A percentile compares a stretch with the other conserved stretches of the same genome.
phyloP scores from a whole-genome alignment of 495 filamentous ascomycete genomes.

The Penicillium manginii region DNA sequence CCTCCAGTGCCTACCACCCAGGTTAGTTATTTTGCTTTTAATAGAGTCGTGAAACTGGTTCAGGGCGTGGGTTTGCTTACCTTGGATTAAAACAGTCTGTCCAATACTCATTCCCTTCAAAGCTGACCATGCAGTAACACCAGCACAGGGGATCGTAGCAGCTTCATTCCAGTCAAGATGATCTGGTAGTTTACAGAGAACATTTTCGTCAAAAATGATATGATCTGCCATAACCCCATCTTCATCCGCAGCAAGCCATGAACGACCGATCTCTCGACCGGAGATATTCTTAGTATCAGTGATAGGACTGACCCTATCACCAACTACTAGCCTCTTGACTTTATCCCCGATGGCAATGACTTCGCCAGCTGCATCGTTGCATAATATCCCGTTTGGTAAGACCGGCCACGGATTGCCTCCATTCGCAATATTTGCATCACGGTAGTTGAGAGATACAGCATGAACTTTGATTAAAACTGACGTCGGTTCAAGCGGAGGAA shows the following conservation, averaged over 20 bases:
- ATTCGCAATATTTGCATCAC: slow-evolving; percentile 44
- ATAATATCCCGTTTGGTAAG: slow-evolving; percentile 32
- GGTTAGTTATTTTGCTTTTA: neutral
- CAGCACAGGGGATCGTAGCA: slow-evolving; percentile 39
- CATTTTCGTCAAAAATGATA: slow-evolving; percentile 37
- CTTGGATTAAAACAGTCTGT: slow-evolving; percentile 45
- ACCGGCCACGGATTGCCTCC: slow-evolving; percentile 44
- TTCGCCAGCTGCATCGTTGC: slow-evolving; percentile 43
- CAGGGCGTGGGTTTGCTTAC: slow-evolving; percentile 8
- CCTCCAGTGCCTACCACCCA: slow-evolving; percentile 37
- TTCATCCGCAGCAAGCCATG: slow-evolving; percentile 41
- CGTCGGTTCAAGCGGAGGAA: slow-evolving; percentile 29
- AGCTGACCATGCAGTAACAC: slow-evolving; percentile 45
- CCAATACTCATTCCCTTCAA: slow-evolving; percentile 37
- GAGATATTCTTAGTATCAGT: slow-evolving; percentile 36
- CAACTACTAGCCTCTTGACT: slow-evolving; percentile 29
- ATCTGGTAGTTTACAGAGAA: slow-evolving; percentile 30
- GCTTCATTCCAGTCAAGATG: slow-evolving; percentile 38
- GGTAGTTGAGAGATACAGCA: slow-evolving; percentile 49
- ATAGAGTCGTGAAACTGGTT: too few relatives aligned
- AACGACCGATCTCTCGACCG: slow-evolving; percentile 22
- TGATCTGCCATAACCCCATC: slow-evolving; percentile 43
- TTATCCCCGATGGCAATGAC: slow-evolving; percentile 37
- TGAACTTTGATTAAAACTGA: slow-evolving; percentile 45
- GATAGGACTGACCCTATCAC: slow-evolving; percentile 37